Base-by-base conservation (phyloP, 352 stramenopile genomes). In the Pythium periplocum region DNA sequence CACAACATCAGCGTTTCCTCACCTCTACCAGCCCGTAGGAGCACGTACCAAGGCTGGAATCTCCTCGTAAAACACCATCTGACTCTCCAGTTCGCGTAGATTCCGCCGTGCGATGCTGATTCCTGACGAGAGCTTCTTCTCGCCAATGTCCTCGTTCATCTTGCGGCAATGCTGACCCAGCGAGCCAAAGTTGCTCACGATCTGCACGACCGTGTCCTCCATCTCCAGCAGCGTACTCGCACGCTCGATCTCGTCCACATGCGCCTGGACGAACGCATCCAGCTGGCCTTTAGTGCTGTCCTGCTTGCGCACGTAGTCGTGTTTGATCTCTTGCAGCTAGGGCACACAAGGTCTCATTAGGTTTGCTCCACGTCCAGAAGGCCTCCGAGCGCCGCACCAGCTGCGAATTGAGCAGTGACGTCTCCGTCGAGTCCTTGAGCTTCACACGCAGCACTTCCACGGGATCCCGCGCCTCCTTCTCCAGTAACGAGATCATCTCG, bases 11-110 rank as follows among this genome's bases (percentile, higher is more conserved):
- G 45, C 45, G 30, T 49, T 36, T 36, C 30, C 30, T n/a, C 30
- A 30, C 30, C 12, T 49, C 45, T 37, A 36, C 17, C 17, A 26
- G 17, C 17, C 17, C 17, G 17, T 26, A 26, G 17, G 17, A 51
- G 45, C 11, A 12, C 49, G 12, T 5, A 89, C 73, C 60, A 87
- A 91, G 33, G 54, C 48, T 0, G 78, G 81, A 2, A 94, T 54
- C 45, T 91, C 79, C 17, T 92, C 72, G 55, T 94, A 94, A 42
- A 92, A 90, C 2, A 87, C 57, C 62, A 94, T 90, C 62, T 92
- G 81, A 9, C 53, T 68, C 59, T 94, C 82, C 6, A 94, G 61
- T 48, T 94, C 81, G 47, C 86, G 86, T 3, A 92, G 61, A 51
- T 94, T 94, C 7, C 84, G 75, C 31, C 84, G 61, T 26, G 82